Evolutionary conservation across 2,329 filamentous ascomycete species (phyloP), one percentile per base, ranked within the genome.

Genomic region (Corinectria fuckeliana): DNA sequence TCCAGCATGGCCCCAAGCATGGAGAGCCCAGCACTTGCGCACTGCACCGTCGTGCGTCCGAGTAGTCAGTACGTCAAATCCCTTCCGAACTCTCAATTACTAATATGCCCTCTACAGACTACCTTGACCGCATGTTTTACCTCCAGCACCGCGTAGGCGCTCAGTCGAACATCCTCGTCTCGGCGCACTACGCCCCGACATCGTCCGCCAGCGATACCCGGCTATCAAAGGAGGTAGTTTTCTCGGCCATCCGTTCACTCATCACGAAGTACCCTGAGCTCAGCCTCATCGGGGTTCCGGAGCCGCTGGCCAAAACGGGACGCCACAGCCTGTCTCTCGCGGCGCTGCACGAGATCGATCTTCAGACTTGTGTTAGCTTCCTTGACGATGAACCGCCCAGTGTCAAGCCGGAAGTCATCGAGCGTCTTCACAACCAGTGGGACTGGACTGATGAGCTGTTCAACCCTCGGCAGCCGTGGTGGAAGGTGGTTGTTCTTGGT

Each of bases 41-140:
- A 50, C 23, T 61, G 42, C 41, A 61, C 61, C 0, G 26, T 48
- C 18, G 58, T 63, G 18, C 34, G 61, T 5, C 58, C 54, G 2
- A 61, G 50, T 2, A 56, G 61, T 63, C 16, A 10, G 58, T 56
- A 11, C 38, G 7, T 16, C 25, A 6, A 16, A 16, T 16, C 8
- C 14, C 10, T 13, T 9, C 11, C 4, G 1, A 4, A 2, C 28
- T 30, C 3, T 44, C 5, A 6, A 26, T 6, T 7, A 10, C 50
- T 61, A 2, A 61, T 32, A 11, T 4, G 5, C 5, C n/a, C n/a
- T n/a, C n/a, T 6, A 14, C 3, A 64, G 62, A 55, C 26, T 52
- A 45, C n/a, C 36, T 67, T 8, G 62, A 67, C 7, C 64, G 57
- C 30, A 65, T 61, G 32, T 67, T 62, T 41, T 67, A 66, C 18